Evolutionary conservation across 805 yeast species (phyloP), one percentile per base, ranked within the genome.

Genomic region (Ogataea polymorpha): DNA sequence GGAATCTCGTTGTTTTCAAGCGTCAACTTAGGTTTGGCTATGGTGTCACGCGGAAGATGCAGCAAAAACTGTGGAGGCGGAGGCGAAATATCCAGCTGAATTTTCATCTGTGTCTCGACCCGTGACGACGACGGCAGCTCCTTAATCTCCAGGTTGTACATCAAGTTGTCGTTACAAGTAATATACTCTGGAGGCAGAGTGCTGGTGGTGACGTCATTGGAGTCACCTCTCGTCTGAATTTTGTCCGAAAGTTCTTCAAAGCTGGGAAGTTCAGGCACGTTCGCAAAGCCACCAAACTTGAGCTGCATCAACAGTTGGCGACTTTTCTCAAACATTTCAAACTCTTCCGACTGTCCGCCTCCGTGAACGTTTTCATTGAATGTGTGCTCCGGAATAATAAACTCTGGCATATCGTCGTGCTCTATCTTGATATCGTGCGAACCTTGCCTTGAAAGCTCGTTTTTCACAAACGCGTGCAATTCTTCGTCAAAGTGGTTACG

Each of bases 21-120:
- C 54, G 89, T 87, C 48, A 86, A 76, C 58, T 89, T 86, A 45
- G 91, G 86, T 59, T 90, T 88, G 11, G 96, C 82, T 36, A 91
- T 84, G 25, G 95, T 79, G 59, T 89, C 95, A 41, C 87, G 75
- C 6, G 98, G 96, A 34, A 93, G 65, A 59, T 87, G 93, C 24
- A 93, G 65, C 37, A 86, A 65, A 37, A 74, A 70, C 53, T 87
- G 84, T 5, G 77, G 72, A 0, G 96, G 95, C 1, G 91, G 78
- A 1, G 96, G 96, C 23, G 80, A 72, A 32, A 91, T 67, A 7
- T 73, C 60, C 15, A 91, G 64, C 32, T 74, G 72, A 31, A 95
- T 67, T 61, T 88, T 90, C 58, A 93, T 87, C 65, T 93, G 99
- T 12, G 97, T 91, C 64, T 91, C 99, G 6, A 91, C 99, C 50